Evolutionary conservation across 2,329 filamentous ascomycete species (phyloP), one percentile per base, ranked within the genome.

Genomic region (Pseudogymnoascus sp.): DNA sequence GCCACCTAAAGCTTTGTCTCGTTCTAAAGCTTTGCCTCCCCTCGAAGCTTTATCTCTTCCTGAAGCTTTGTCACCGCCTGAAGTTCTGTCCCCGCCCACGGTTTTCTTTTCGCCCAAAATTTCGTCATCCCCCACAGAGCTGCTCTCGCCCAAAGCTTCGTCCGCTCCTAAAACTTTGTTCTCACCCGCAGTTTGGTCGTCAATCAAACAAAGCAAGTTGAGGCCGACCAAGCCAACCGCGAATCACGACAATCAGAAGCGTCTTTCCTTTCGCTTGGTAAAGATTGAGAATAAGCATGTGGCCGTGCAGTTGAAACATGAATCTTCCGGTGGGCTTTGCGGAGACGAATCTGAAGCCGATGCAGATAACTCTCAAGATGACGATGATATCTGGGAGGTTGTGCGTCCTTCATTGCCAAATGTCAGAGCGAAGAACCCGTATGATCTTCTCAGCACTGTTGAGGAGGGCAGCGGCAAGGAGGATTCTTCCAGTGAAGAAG

Each of bases 401-500:
- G 49, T 55, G 3, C 49, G 49, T 14, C 49, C 49, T 0, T 55
- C 49, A 8, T 16, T 55, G 16, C 28, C 28, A 33, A 55, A 55
- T 33, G 28, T 55, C 16, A 55, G 49, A 55, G 49, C 49, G 4
- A 55, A 55, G 16, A 55, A 55, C 19, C 49, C 49, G 28, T 55
- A 55, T 22, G 49, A 55, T 35, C 49, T 55, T 5, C 49, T 55
- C 16, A 22, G 28, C 5, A 55, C 16, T 55, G 49, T 55, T 28
- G 49, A 55, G 1, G 49, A 55, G 28, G 49, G 49, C 16, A 35
- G 28, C 28, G 49, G 16, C 28, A 55, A 22, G 2, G 49, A 35
- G n/a, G 28, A 55, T 55, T 55, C 49, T 33, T 55, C 49, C 28
- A 55, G 28, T 55, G 49, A 55, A 33, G 49, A 35, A 33, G 45